phyloP scores from a whole-genome alignment of 192 early-diverging fungal species.

The Coemansia sp. region DNA sequence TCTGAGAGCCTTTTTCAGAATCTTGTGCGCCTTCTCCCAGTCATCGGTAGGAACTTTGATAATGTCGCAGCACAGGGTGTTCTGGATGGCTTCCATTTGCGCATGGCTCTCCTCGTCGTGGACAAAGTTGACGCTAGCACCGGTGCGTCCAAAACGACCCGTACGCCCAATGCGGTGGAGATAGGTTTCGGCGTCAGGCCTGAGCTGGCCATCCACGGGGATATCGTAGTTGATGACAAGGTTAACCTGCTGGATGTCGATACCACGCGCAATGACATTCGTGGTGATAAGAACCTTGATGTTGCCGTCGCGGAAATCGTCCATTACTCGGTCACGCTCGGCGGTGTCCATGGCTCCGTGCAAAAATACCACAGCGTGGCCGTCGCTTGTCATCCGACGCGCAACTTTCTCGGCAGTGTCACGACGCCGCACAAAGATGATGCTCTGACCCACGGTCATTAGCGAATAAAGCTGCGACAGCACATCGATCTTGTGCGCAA shows the following conservation, averaged over 20 bases:
- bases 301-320: constrained; percentile 86
- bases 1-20: constrained; percentile 79
- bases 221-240: constrained; percentile 98
- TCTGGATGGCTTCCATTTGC: constrained; percentile 84
- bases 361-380: constrained; percentile 80
- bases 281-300: constrained; percentile 96
- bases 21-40: constrained; percentile 80
- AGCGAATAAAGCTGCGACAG: constrained; percentile 74
- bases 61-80: constrained; percentile 80
- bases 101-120: constrained; percentile 73
- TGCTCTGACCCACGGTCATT: constrained; percentile 93
- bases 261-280: constrained; percentile 96
- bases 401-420: constrained; percentile 84
- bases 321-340: constrained; percentile 90
- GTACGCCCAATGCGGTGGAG: constrained; percentile 98
- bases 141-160: constrained; percentile 93
- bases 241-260: constrained; percentile 95
- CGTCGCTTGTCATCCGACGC: constrained; percentile 72
- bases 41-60: constrained; percentile 80
- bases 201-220: constrained; percentile 65
- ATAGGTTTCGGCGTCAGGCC: constrained; percentile 92
- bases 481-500: constrained; percentile 79
- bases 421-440: constrained; percentile 89
- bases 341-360: constrained; percentile 79
- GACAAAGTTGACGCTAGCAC: constrained; percentile 94